Conservation (phyloP, 2,329 filamentous ascomycete species). For the Beauveria caledonica region DNA sequence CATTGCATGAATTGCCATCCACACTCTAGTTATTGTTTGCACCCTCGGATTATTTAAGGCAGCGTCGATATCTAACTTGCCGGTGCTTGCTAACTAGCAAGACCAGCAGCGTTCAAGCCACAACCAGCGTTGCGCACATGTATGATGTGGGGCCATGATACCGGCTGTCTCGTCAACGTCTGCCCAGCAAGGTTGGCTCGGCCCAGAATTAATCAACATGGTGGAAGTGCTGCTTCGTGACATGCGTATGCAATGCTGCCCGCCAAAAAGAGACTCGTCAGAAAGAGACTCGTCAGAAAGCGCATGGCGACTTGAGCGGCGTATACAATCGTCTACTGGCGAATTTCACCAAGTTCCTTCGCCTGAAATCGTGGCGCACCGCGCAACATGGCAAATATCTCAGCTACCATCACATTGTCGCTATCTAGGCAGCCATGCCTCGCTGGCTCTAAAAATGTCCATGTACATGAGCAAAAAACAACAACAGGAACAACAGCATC, state of each 20-base stretch:
- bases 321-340: too few species aligned
- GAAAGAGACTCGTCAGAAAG: too few species aligned
- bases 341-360: too few species aligned
- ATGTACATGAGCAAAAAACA: background rate
- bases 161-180: constrained; percentile 9
- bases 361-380: too few species aligned
- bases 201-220: background rate
- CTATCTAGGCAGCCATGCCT: background rate
- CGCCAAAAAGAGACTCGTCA: too few species aligned
- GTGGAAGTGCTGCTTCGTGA: background rate
- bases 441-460: background rate
- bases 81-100: too few species aligned
- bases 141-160: background rate
- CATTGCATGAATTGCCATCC: too few species aligned
- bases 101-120: constrained; percentile 1
- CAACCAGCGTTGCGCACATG: background rate
- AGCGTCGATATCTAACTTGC: too few species aligned
- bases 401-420: background rate
- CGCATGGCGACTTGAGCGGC: too few species aligned
- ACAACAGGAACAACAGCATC: background rate
- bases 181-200: background rate
- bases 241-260: background rate
- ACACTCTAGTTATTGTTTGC: too few species aligned
- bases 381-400: too few species aligned
- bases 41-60: too few species aligned